Base-by-base conservation (phyloP, 805 yeast genomes). In the Dipodascus albidus region DNA sequence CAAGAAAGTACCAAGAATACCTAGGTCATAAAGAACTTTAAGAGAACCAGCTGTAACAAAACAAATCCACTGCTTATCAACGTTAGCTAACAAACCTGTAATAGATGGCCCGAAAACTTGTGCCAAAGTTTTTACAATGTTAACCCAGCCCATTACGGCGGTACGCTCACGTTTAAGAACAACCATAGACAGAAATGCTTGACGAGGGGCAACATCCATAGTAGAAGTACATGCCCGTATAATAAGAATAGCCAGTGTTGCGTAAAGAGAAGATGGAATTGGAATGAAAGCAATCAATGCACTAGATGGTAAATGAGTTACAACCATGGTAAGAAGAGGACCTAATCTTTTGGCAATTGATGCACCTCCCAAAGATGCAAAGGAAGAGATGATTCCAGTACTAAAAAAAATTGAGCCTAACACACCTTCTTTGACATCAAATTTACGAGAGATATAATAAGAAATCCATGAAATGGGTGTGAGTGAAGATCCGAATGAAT, bases 121-220 rank as follows among this genome's bases (percentile, higher is more conserved):
- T 0, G 95, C 91, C 57, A 83, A 74, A 0, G 95, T 89, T 66
- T 87, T 87, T 23, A 85, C 88, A 23, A 88, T 81, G 61, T 87
- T 88, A 9, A 88, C 95, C 21, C 85, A 74, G 1, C 96, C 96
- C 83, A 88, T 76, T 1, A 84, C 91, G 58, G 76, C 78, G 1
- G 95, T 81, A 52, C 90, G 69, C 56, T 87, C 95, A 11, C 73
- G 68, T 41, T 78, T 75, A 21, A 74, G 74, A 48, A 88, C 80
- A 21, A 87, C 74, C 2, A 85, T 76, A 0, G 93, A 83, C 52
- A 88, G 69, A 47, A 88, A 70, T 3, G 87, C 78, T 67, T 88
- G 96, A 51, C 96, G 77, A 9, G 96, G 96, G 2, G 88, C 90
- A 21, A 86, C 95, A 64, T 88, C 96, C 89, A 87, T 87, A 1